These are phyloP conservation scores for Bisporella sp. DNA, from an alignment of 2,329 filamentous ascomycete genomes.

Conservation along the genomic window DNA sequence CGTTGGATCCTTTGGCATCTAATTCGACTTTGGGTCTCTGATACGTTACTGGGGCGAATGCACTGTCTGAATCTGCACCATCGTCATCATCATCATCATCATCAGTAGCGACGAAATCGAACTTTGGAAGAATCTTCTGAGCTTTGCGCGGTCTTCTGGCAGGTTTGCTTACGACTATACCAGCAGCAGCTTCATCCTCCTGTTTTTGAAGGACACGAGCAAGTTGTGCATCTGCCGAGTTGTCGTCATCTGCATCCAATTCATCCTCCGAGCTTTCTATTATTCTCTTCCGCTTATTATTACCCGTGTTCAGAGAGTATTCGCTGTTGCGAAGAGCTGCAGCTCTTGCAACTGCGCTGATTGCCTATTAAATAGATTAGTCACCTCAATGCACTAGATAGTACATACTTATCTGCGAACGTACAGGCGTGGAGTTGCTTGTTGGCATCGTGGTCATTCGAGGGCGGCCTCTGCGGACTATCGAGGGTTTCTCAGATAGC, in stretches of 20 bases:
- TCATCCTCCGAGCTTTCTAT: constrained; percentile 36
- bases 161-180: constrained; percentile 26
- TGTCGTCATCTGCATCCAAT: constrained; percentile 30
- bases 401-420: no score
- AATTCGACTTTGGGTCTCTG: constrained; percentile 22
- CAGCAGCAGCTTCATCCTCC: constrained; percentile 32
- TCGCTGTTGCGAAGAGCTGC: constrained; percentile 41
- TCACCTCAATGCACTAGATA: no score
- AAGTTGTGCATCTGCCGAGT: constrained; percentile 41
- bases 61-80: neutral
- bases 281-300: constrained; percentile 35
- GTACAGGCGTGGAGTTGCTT: constrained; percentile 9
- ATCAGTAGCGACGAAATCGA: constrained; percentile 9
- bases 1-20: constrained; percentile 18
- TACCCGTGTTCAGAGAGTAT: constrained; percentile 36
- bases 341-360: constrained; percentile 39
- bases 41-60: neutral
- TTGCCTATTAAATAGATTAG: constrained; percentile 1
- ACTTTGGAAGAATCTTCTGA: constrained; percentile 8
- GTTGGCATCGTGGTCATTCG: constrained; percentile 21
- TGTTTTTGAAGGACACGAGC: constrained; percentile 51
- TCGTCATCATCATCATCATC: constrained; percentile 10
- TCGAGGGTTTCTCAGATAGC: no score
- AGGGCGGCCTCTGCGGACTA: no score
- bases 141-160: constrained; percentile 14